Base-by-base conservation (phyloP, 345 rosid genomes). In the Aethionema arabicum region DNA sequence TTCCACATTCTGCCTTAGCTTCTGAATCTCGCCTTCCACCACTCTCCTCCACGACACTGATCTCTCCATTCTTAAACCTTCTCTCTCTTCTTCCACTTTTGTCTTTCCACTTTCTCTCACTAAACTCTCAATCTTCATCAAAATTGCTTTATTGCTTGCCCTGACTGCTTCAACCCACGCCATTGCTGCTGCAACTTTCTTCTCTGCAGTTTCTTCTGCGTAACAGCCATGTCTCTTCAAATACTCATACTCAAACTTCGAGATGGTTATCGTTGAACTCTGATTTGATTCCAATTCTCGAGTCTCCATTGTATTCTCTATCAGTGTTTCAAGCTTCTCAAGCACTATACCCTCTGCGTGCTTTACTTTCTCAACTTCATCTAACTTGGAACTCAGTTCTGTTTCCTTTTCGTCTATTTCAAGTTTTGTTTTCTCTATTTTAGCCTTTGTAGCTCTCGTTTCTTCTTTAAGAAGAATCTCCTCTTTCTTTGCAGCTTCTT, bases 81-180 rank as follows among this genome's bases (percentile, higher is more conserved):
- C 75, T 14, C 63, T 63, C 73, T 79, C 85, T 69, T 78, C 87
- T 59, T 76, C 80, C 66, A 73, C 45, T 68, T 73, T 72, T 58
- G 53, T 79, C 56, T 72, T 81, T 48, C 71, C 65, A 8, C 72
- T 67, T 5, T 53, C 67, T 75, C 77, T 72, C 6, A 67, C 76
- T 30, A 73, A 77, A 6, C 76, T 68, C 59, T 83, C 86, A 0
- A 60, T 79, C 75, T 76, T 83, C 82, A 83, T 79, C 65, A 80
- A 9, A 36, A 77, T 77, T 69, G 80, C 87, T 73, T 59, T 78
- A 63, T 84, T 92, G 67, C 84, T 80, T 6, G 82, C 76, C 64
- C 76, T 83, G 32, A 88, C 32, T 61, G 95, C 91, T 70, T 86
- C 87, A n/a, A 82, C 72, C 95, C 98, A 91, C 0, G 96, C 91